A percentile compares a stretch with the other conserved stretches of the same genome.
Conservation (phyloP, 2,329 filamentous ascomycete genomes). For the Fonsecaea nubica region DNA sequence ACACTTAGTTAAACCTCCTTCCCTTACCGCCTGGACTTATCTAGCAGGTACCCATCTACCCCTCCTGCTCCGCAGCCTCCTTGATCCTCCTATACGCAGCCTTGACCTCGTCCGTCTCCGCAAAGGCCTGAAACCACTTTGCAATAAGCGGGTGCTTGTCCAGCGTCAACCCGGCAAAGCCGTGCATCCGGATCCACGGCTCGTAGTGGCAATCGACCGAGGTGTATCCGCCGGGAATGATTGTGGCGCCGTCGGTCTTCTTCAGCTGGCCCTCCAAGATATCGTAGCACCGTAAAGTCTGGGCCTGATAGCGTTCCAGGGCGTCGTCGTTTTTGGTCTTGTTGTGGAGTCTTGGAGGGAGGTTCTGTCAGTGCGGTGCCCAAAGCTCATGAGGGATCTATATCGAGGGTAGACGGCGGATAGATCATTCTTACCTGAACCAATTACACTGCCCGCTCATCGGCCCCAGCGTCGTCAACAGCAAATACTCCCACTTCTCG, state of each 20-base stretch:
- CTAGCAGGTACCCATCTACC: not conserved
- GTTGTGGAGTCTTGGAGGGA: conserved; percentile 42
- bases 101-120: conserved; percentile 48
- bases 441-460: conserved; percentile 53
- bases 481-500: conserved; percentile 56
- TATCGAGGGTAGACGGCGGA: too few relatives aligned
- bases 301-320: conserved; percentile 48
- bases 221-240: conserved; percentile 47
- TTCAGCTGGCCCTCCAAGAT: conserved; percentile 52
- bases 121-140: conserved; percentile 50
- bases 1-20: not conserved
- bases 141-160: conserved; percentile 50
- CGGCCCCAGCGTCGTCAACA: conserved; percentile 51
- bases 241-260: conserved; percentile 48
- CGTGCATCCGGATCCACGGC: conserved; percentile 50
- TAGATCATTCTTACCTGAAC: conserved; percentile 43
- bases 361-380: not conserved
- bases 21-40: too few relatives aligned
- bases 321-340: conserved; percentile 52
- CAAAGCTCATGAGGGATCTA: too few relatives aligned
- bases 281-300: conserved; percentile 51
- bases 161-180: conserved; percentile 49
- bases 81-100: conserved; percentile 49
- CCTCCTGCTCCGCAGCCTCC: conserved; percentile 14
- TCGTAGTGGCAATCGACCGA: conserved; percentile 54